These are phyloP conservation scores for Pythium sp. DNA, from an alignment of 352 stramenopile genomes.

Conservation along the genomic window DNA sequence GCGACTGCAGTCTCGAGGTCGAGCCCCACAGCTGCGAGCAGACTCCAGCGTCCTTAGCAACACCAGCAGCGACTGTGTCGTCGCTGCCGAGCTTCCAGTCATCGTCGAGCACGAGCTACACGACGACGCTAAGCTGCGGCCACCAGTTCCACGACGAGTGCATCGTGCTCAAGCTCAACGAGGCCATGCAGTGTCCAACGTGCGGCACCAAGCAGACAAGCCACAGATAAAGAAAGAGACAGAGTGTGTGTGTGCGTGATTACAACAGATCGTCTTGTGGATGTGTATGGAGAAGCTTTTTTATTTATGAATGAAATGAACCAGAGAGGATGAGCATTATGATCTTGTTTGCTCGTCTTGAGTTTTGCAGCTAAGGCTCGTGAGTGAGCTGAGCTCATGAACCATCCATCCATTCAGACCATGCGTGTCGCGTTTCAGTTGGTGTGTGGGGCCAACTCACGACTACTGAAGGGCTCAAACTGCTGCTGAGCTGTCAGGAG, in stretches of 20 bases:
- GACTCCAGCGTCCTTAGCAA: background rate
- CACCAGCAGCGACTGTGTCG: background rate
- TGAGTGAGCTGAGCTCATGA: background rate
- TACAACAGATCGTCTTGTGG: background rate
- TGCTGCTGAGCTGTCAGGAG: background rate
- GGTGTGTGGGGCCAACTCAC: background rate
- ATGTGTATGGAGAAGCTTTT: background rate
- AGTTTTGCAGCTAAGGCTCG: background rate
- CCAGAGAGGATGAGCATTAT: background rate
- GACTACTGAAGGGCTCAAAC: background rate
- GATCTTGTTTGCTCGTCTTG: background rate
- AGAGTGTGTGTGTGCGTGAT: background rate
- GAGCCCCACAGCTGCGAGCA: conserved; percentile 9
- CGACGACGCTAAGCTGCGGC: conserved; percentile 17
- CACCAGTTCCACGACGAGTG: conserved; percentile 24
- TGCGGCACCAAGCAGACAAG: conserved; percentile 14
- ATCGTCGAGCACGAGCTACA: conserved; percentile 3
- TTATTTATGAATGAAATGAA: conserved; percentile 1
- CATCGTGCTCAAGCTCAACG: conserved; percentile 25
- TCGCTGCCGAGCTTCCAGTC: background rate
- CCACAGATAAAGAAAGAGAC: background rate
- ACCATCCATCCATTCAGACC: background rate
- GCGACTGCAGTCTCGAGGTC: conserved; percentile 9
- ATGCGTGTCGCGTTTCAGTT: background rate
- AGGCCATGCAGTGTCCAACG: conserved; percentile 18